phyloP scores from a whole-genome alignment of 1,284 basidiomycete species.

The Chondrostereum purpureum region DNA sequence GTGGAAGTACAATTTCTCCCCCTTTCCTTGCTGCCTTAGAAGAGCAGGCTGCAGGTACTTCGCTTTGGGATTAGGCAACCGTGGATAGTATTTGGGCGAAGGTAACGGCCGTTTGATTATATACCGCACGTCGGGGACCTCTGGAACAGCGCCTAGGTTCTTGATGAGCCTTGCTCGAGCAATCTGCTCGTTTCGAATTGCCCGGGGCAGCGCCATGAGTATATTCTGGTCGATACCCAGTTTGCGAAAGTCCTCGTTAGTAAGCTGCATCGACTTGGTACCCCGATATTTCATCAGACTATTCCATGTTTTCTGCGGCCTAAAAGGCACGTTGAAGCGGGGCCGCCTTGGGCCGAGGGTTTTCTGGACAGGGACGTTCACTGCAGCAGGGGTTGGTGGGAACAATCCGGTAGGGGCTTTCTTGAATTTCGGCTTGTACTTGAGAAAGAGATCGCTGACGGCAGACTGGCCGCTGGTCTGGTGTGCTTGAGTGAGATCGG shows the following conservation, averaged over 20 bases:
- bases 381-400: constrained; percentile 5
- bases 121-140: constrained; percentile 35
- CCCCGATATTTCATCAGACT: constrained; percentile 11
- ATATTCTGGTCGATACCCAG: constrained; percentile 70
- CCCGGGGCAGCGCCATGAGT: constrained; percentile 55
- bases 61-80: constrained; percentile 27
- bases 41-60: constrained; percentile 37
- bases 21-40: constrained; percentile 44
- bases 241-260: constrained; percentile 47
- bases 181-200: constrained; percentile 71
- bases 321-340: constrained; percentile 28
- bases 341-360: constrained; percentile 39
- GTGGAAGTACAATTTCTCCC: constrained; percentile 48
- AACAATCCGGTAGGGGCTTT: constrained; percentile 11
- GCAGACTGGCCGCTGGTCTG: neutral
- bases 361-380: constrained; percentile 20
- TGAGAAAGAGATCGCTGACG: constrained; percentile 2
- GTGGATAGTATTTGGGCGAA: neutral
- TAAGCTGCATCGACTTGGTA: constrained; percentile 22
- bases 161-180: constrained; percentile 45
- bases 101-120: constrained; percentile 47
- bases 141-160: constrained; percentile 33
- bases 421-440: neutral
- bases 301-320: constrained; percentile 39
- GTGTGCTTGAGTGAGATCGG: constrained; percentile 6